Conservation (phyloP, 2,329 filamentous ascomycete species). For the Iodosphaeria phyllophila region DNA sequence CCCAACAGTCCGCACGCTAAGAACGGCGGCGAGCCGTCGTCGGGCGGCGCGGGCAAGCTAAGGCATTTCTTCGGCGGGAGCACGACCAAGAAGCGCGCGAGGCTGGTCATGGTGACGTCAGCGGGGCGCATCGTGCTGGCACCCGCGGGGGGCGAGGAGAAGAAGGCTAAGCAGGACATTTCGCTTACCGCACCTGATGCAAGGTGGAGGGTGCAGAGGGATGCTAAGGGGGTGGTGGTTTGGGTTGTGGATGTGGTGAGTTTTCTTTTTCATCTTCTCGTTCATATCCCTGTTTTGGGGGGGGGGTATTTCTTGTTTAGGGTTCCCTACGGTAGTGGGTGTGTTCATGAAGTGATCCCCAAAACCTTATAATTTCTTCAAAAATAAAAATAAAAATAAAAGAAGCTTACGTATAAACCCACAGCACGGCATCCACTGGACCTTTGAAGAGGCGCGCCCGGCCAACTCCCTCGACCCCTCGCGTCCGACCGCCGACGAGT, state of each 20-base stretch:
- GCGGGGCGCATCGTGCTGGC: slow-evolving; percentile 79
- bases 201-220: slow-evolving; percentile 61
- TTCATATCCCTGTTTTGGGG: slow-evolving; percentile 2
- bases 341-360: no score
- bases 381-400: no score
- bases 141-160: slow-evolving; percentile 83
- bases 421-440: slow-evolving; percentile 56
- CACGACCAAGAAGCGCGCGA: slow-evolving; percentile 79
- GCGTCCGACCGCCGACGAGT: slow-evolving; percentile 63
- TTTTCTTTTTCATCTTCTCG: slow-evolving; percentile 7
- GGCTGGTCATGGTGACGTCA: slow-evolving; percentile 88
- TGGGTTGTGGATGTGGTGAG: slow-evolving; percentile 92
- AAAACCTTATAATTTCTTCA: no score
- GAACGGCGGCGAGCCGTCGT: slow-evolving; percentile 51
- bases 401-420: slow-evolving; percentile 29
- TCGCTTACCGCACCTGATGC: slow-evolving; percentile 62
- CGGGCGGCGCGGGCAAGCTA: slow-evolving; percentile 69
- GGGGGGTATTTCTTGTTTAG: slow-evolving; percentile 1
- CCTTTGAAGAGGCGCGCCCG: slow-evolving; percentile 83
- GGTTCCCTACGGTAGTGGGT: no score
- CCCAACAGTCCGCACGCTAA: slow-evolving; percentile 49
- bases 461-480: slow-evolving; percentile 33
- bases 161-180: slow-evolving; percentile 83
- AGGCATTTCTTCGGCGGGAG: slow-evolving; percentile 85
- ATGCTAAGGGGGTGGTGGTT: slow-evolving; percentile 70